Evolutionary conservation across 2,329 filamentous ascomycete genomes (phyloP), one percentile per base, ranked within the genome.

Genomic region (Macrophomina phaseolina): DNA sequence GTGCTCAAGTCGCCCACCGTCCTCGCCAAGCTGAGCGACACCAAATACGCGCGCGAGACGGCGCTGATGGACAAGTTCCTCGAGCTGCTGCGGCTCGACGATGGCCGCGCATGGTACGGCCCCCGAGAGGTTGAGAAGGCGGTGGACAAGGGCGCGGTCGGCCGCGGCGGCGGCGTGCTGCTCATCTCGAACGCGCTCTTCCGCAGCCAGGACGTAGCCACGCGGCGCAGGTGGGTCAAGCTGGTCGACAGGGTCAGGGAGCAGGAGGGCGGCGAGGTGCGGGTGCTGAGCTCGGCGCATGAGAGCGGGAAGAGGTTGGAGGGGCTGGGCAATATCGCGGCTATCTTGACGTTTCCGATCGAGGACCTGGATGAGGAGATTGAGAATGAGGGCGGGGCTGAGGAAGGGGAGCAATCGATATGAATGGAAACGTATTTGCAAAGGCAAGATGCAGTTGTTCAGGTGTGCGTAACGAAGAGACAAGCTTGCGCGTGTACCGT

Each of bases 41-140:
- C 93, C 70, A 95, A 94, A 74, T 97, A 95, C 76, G 90, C 92
- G 2, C 88, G 89, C 68, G 94, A 97, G 79, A 93, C 93, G 1
- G 86, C 85, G 45, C 84, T 92, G 68, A 93, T 99, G 88, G 93
- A 98, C 73, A 87, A 89, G 52, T 93, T 98, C 75, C 89, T 91
- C 72, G 86, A 89, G 0, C 83, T 92, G 68, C 82, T 99, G 67
- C 89, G 94, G 62, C 87, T 88, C 68, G 94, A 98, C 69, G 94
- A 97, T 70, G 91, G 92, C 2, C 87, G 91, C 66, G 94, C 94
- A 2, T 97, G 94, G 86, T 99, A 99, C 78, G 95, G 95, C 0
- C 87, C 90, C 0, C 86, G 84, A 14, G 92, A 97, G 64, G 93
- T 97, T 2, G 89, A 92, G 74, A 87, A 87, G 68, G 94, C 94